Percentiles rank a stretch among this genome's conserved stretches.
phyloP scores from a whole-genome alignment of 768 basidiomycete species.

The Clavulina sp. region DNA sequence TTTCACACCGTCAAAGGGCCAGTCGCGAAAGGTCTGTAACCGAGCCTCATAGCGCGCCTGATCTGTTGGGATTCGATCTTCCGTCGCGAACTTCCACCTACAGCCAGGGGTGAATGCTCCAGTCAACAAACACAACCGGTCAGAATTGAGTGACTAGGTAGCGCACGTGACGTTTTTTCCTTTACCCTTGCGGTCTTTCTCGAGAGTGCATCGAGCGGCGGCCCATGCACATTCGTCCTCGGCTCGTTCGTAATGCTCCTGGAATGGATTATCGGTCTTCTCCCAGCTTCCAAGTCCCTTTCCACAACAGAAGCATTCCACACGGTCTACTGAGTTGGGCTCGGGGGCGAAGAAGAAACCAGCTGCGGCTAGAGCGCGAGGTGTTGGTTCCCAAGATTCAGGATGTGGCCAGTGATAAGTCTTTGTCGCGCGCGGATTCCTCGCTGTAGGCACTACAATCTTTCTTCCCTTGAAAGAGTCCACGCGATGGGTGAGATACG shows the following conservation, averaged over 20 bases:
- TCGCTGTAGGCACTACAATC: not conserved
- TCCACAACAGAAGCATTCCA: conserved; percentile 68
- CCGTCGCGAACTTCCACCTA: conserved; percentile 44
- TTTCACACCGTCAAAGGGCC: conserved; percentile 47
- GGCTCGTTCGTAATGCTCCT: conserved; percentile 43
- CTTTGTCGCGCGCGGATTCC: not conserved
- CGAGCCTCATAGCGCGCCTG: conserved; percentile 59
- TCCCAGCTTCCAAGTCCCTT: conserved; percentile 80
- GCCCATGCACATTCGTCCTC: conserved; percentile 81
- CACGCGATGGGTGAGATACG: not conserved
- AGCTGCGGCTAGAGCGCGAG: conserved; percentile 62
- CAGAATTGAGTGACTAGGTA: not conserved
- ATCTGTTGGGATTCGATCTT: conserved; percentile 43
- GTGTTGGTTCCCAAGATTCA: conserved; percentile 42
- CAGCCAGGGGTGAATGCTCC: not conserved
- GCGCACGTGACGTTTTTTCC: not conserved
- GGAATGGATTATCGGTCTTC: conserved; percentile 65
- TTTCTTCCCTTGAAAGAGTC: not conserved
- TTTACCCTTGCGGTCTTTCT: conserved; percentile 14
- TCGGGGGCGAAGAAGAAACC: conserved; percentile 76
- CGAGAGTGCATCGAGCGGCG: conserved; percentile 51
- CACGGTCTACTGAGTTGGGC: conserved; percentile 50
- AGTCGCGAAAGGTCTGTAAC: conserved; percentile 44
- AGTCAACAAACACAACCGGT: not conserved
- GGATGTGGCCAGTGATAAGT: conserved; percentile 52